A percentile compares a stretch with the other conserved stretches of the same genome.
Evolutionary conservation across 192 early-diverging fungal species (phyloP).

Genomic region (Linnemannia elongata): DNA sequence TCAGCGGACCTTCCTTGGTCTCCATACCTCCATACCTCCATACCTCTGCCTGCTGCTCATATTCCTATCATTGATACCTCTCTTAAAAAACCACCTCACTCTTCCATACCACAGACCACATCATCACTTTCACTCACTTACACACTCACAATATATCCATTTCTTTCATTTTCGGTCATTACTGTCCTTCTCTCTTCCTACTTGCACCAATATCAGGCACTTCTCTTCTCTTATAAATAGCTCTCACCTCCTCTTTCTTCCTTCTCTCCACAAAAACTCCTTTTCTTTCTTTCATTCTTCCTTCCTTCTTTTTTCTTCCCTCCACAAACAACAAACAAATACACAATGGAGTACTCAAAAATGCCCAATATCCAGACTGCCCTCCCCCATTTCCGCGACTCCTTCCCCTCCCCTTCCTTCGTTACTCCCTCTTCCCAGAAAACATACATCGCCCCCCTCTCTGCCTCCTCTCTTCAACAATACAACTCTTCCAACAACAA

Average conservation of each 20-base stretch:
- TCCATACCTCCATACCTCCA: not conserved
- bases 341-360: conserved; percentile 40
- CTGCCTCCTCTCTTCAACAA: conserved; percentile 35
- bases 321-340: not conserved
- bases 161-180: not conserved
- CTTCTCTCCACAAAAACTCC: not conserved
- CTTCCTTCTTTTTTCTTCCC: not conserved
- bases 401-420: conserved; percentile 23
- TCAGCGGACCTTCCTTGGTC: not conserved
- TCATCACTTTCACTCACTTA: not conserved
- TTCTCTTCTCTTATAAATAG: conserved; percentile 2
- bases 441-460: conserved; percentile 32
- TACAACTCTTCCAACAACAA: conserved; percentile 18
- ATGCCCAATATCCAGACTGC: conserved; percentile 22
- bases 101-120: conserved; percentile 1
- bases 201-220: conserved; percentile 1
- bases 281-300: not conserved
- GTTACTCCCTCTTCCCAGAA: not conserved
- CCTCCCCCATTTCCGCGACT: conserved; percentile 38
- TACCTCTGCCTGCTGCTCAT: not conserved
- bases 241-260: not conserved
- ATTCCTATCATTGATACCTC: not conserved
- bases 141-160: not conserved
- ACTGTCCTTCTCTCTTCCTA: not conserved
- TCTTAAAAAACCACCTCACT: not conserved